These are phyloP conservation scores for Termitomyces sp. DNA, from an alignment of 768 basidiomycete species.

Conservation along the genomic window DNA sequence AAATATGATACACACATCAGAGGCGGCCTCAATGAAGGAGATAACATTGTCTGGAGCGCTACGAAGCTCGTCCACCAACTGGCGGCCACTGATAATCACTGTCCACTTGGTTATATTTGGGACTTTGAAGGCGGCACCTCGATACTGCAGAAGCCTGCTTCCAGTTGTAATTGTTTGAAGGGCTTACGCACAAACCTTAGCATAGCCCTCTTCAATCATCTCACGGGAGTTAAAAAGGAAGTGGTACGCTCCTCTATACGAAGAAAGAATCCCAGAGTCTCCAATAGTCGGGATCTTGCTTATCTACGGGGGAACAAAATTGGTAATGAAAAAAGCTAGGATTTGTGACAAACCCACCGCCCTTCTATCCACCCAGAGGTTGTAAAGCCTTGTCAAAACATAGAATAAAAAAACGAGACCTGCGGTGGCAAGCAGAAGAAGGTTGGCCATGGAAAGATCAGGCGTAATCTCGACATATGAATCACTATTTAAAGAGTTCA, in stretches of 20 bases:
- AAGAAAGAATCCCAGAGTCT: constrained; percentile 11
- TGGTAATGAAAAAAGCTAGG: not conserved
- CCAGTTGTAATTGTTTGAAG: not conserved
- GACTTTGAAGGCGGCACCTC: constrained; percentile 17
- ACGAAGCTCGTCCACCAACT: constrained; percentile 30
- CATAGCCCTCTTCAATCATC: constrained; percentile 16
- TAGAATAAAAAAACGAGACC: not conserved
- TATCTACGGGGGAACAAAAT: not conserved
- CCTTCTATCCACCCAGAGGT: not conserved
- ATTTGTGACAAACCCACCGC: not conserved
- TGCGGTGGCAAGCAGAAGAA: not conserved
- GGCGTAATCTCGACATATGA: not conserved
- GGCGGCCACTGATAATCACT: constrained; percentile 27
- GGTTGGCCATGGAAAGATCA: not conserved
- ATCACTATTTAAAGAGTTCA: not conserved
- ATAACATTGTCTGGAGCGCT: constrained; percentile 18
- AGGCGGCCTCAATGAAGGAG: not conserved
- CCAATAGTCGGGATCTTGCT: constrained; percentile 14
- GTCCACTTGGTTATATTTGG: constrained; percentile 24
- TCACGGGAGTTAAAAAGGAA: constrained; percentile 6
- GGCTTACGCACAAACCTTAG: not conserved
- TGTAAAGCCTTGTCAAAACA: not conserved
- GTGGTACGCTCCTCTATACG: constrained; percentile 14
- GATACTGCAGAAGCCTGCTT: constrained; percentile 5
- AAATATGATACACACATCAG: constrained; percentile 18